Conservation (phyloP, 2,329 filamentous ascomycete genomes). For the Scedosporium minutisporum region DNA sequence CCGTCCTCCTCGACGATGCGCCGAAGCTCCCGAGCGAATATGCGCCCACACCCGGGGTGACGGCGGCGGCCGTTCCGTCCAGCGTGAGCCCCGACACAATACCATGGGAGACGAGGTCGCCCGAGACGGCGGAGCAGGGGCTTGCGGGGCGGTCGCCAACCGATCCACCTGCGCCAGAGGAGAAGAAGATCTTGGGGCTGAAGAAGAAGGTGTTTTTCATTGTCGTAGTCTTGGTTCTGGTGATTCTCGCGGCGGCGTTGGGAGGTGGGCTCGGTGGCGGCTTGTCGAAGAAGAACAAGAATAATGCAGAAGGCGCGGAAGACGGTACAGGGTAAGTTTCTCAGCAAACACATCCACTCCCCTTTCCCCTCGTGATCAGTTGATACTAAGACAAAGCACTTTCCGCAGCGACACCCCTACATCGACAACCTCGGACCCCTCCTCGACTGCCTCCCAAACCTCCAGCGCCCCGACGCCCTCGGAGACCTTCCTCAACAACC, state of each 20-base stretch:
- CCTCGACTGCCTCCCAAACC: conserved; percentile 2
- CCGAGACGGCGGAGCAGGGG: neutral
- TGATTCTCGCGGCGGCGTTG: conserved; percentile 11
- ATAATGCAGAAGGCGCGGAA: neutral
- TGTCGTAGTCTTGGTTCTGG: conserved; percentile 8
- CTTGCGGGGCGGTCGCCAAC: neutral
- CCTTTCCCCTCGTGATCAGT: neutral
- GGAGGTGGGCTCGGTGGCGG: conserved; percentile 12
- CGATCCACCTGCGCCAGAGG: neutral
- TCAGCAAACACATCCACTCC: no score
- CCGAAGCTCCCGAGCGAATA: neutral
- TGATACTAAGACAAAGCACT: neutral
- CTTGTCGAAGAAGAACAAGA: neutral
- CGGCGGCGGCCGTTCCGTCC: neutral
- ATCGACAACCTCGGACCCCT: neutral
- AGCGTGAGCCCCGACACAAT: neutral
- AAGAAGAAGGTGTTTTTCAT: conserved; percentile 11
- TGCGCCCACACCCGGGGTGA: neutral
- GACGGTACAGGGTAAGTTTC: neutral
- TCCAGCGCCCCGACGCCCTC: conserved; percentile 1
- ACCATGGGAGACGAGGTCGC: neutral
- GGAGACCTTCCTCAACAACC: conserved; percentile 16
- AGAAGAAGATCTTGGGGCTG: conserved; percentile 9
- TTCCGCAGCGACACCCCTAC: neutral
- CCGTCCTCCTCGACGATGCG: neutral